Evolutionary conservation across 2,329 filamentous ascomycete genomes (phyloP).

Genomic region (Dactylellina cionopaga): DNA sequence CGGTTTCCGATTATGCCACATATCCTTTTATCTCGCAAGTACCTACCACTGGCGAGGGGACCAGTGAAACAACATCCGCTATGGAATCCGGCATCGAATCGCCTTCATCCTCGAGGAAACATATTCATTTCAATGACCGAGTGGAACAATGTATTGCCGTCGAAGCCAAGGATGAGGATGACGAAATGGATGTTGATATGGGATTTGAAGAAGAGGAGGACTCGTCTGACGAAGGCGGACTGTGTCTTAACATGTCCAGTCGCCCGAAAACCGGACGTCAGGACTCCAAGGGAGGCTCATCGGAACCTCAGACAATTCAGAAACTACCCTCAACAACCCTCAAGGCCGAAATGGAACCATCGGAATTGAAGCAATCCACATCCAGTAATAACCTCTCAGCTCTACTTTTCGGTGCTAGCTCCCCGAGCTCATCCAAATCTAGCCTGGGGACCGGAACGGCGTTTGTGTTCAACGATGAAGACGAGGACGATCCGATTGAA

Average conservation of each 20-base stretch:
- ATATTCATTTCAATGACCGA: constrained; percentile 96
- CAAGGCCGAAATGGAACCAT: constrained; percentile 82
- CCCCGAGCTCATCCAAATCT: constrained; percentile 61
- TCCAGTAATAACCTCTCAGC: constrained; percentile 60
- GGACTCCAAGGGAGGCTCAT: constrained; percentile 66
- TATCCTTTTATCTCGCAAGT: constrained; percentile 72
- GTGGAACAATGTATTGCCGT: constrained; percentile 96
- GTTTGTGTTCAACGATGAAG: constrained; percentile 54
- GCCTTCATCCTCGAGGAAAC: constrained; percentile 71
- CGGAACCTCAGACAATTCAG: constrained; percentile 84
- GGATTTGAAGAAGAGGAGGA: constrained; percentile 67
- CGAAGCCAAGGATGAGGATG: constrained; percentile 82
- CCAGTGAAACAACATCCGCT: constrained; percentile 73
- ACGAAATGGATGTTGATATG: constrained; percentile 68
- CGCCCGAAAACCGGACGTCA: constrained; percentile 66
- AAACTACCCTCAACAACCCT: constrained; percentile 87
- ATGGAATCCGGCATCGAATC: constrained; percentile 77
- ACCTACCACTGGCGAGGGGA: constrained; percentile 69
- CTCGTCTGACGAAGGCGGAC: constrained; percentile 69
- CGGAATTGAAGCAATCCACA: constrained; percentile 71
- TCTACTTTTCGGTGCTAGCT: constrained; percentile 56
- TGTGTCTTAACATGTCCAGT: constrained; percentile 82
- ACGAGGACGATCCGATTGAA: constrained; percentile 56
- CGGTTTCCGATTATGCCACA: constrained; percentile 75
- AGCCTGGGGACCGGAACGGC: constrained; percentile 38